Percentiles rank a stretch among this genome's conserved stretches.
phyloP scores from a whole-genome alignment of 345 rosid species.

The Rhizophora mangle region DNA sequence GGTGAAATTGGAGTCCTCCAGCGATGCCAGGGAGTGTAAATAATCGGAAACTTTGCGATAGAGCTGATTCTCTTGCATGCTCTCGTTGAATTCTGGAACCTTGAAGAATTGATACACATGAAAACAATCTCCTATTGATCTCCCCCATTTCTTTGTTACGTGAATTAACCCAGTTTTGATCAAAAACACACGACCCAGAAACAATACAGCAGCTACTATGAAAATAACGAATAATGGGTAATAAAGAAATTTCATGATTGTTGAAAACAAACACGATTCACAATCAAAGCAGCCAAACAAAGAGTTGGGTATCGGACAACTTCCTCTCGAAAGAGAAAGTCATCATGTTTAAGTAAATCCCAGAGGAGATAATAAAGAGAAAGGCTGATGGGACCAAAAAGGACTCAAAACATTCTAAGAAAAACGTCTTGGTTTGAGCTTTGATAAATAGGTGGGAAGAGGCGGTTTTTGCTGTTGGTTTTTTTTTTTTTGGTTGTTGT shows the following conservation, averaged over 20 bases:
- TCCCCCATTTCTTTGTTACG: slow-evolving; percentile 49
- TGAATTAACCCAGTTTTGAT: slow-evolving; percentile 58
- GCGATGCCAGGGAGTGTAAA: slow-evolving; percentile 57
- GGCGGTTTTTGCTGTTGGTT: neutral
- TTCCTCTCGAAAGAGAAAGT: neutral
- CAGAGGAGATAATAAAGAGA: neutral
- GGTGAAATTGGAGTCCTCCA: slow-evolving; percentile 77
- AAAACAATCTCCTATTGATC: slow-evolving; percentile 41
- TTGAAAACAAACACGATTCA: neutral
- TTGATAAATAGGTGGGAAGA: neutral
- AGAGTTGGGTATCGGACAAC: too few species aligned
- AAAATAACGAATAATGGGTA: slow-evolving; percentile 6
- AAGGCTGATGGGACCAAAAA: neutral
- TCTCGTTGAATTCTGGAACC: slow-evolving; percentile 66
- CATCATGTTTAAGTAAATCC: neutral
- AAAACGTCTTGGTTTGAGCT: neutral
- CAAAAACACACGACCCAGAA: slow-evolving; percentile 33
- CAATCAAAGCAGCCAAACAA: too few species aligned
- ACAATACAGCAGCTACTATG: slow-evolving; percentile 5
- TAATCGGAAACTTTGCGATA: slow-evolving; percentile 46
- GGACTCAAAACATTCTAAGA: neutral
- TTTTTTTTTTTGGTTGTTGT: too few species aligned
- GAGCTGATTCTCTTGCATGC: slow-evolving; percentile 61
- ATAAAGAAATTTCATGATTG: slow-evolving; percentile 32
- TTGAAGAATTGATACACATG: slow-evolving; percentile 66